Conservation (phyloP, 176 grass and related monocot genomes). For the Zea mays region Zm-B73-REFERENCE-NAM-5.0 NC_050096.1:89499001-89499500, state of each 20-base stretch:
- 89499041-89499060: conserved; percentile 13
- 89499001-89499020: no score
- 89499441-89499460: not conserved
- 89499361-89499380: not conserved
- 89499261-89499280: not conserved
- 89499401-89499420: not conserved
- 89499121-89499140: not conserved
- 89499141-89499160: not conserved
- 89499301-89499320: not conserved
- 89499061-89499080: conserved; percentile 5
- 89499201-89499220: no score
- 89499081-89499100: no score
- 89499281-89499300: conserved; percentile 10
- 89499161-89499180: no score
- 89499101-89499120: no score
- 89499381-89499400: not conserved
- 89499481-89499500: no score
- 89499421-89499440: conserved; percentile 37
- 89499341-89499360: not conserved
- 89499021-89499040: no score
- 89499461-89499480: not conserved
- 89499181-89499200: no score
- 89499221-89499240: no score
- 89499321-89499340: not conserved
- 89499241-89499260: not conserved